Evolutionary conservation across 495 filamentous ascomycete species (phyloP), one percentile per base, ranked within the genome.

Genomic region (Hypoxylon lienhwacheense): DNA sequence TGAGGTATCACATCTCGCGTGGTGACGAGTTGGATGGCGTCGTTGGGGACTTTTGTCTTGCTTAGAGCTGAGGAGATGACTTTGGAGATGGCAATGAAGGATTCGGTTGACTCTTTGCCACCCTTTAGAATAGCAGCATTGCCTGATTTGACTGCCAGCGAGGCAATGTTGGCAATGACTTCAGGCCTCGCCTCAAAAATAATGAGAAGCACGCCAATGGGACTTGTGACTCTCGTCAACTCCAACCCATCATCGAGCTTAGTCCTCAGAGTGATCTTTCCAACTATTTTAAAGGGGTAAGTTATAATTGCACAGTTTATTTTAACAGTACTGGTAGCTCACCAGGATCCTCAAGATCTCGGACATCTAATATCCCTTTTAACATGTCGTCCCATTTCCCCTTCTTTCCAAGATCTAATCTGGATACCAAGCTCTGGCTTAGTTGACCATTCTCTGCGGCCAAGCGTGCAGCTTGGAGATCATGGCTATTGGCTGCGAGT

Each of bases 321-420:
- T 3, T 39, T 14, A 44, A 41, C 26, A 35, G 10, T 12, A 19
- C 1, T 28, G 14, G 6, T 53, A 39, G 75, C 83, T 66, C 73
- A 95, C 91, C 81, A 56, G 95, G 93, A 73, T 99, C 93, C 48
- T 87, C 83, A 10, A 99, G 78, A 42, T 82, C 82, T 57, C 88
- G 79, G 31, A 99, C 95, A 71, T 92, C 88, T 42, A 96, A 67
- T 55, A 99, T 95, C 20, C 93, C 95, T 70, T 95, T 85, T 37
- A 99, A 79, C 93, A 97, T 99, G 60, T 97, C 93, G 61, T 96
- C 89, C 80, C 85, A 98, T 75, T 98, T 97, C 29, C 91, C 90
- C 44, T 81, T 80, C 65, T 86, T 86, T 6, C 84, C 81, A 7
- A 98, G 73, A 61, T 97, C 92, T 43, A 99, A 77, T 56, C 93